These are phyloP conservation scores for Penicillium brasilianum DNA, from an alignment of 2,329 filamentous ascomycete genomes.

Conservation along the genomic window DNA sequence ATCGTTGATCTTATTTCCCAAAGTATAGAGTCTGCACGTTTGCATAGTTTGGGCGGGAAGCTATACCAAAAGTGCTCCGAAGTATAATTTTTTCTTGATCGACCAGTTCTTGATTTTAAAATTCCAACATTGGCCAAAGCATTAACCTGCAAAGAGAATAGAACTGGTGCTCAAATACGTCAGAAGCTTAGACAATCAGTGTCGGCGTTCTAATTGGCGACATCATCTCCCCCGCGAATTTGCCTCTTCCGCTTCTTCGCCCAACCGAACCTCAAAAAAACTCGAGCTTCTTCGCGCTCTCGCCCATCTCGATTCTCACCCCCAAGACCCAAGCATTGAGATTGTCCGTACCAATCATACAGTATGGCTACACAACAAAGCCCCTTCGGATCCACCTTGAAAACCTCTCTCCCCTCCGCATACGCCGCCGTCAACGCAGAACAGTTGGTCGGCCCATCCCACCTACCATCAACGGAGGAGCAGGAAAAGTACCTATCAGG, in stretches of 20 bases:
- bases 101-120: not conserved
- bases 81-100: not conserved
- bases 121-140: not conserved
- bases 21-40: not conserved
- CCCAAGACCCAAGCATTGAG: not conserved
- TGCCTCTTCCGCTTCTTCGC: conserved; percentile 15
- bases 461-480: conserved; percentile 36
- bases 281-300: not conserved
- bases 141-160: not conserved
- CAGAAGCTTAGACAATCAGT: conserved; percentile 9
- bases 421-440: conserved; percentile 51
- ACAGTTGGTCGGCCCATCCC: conserved; percentile 37
- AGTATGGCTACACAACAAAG: conserved; percentile 28
- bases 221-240: conserved; percentile 10
- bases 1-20: too few relatives aligned
- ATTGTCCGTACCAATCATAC: not conserved
- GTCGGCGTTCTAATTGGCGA: conserved; percentile 22
- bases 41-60: not conserved
- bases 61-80: not conserved
- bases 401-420: conserved; percentile 57
- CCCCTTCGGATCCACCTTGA: conserved; percentile 64
- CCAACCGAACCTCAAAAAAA: conserved; percentile 16
- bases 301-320: not conserved
- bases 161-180: conserved; percentile 8
- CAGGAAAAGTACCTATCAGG: conserved; percentile 34